These are phyloP conservation scores for Yamagishiella unicocca DNA, from an alignment of 139 green algal genomes.

Conservation along the genomic window DNA sequence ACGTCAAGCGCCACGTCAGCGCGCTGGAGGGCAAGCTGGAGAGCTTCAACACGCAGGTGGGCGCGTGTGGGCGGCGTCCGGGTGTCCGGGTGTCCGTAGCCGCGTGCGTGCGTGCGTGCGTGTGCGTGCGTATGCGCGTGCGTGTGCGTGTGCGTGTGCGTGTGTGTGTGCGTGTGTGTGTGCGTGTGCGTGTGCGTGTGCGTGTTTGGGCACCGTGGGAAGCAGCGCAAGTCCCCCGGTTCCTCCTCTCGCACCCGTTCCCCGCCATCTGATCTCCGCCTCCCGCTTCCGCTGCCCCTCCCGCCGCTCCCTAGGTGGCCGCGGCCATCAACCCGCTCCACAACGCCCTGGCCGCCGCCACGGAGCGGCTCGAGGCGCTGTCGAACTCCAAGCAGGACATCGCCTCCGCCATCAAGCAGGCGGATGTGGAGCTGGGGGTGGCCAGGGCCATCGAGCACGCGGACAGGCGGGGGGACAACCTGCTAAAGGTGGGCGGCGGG, in stretches of 20 bases:
- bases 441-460: conserved; percentile 55
- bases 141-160: too few relatives aligned
- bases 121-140: too few relatives aligned
- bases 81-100: too few relatives aligned
- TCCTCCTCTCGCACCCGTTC: too few relatives aligned
- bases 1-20: conserved; percentile 50
- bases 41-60: conserved; percentile 59
- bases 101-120: too few relatives aligned
- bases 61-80: background rate
- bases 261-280: background rate
- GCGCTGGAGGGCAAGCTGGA: conserved; percentile 63
- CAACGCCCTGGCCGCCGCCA: conserved; percentile 44
- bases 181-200: too few relatives aligned
- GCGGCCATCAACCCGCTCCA: conserved; percentile 62
- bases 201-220: too few relatives aligned
- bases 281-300: background rate
- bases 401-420: conserved; percentile 32
- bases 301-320: conserved; percentile 36
- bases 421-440: conserved; percentile 57
- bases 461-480: conserved; percentile 57
- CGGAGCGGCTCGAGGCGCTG: conserved; percentile 50
- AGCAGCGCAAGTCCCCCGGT: too few relatives aligned
- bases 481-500: conserved; percentile 34
- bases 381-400: conserved; percentile 52
- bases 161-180: too few relatives aligned